Percentiles rank a stretch among this genome's conserved stretches.
These are phyloP conservation scores for Larix sibirica DNA, from an alignment of 83 land plant species.

Conservation along the genomic window DNA sequence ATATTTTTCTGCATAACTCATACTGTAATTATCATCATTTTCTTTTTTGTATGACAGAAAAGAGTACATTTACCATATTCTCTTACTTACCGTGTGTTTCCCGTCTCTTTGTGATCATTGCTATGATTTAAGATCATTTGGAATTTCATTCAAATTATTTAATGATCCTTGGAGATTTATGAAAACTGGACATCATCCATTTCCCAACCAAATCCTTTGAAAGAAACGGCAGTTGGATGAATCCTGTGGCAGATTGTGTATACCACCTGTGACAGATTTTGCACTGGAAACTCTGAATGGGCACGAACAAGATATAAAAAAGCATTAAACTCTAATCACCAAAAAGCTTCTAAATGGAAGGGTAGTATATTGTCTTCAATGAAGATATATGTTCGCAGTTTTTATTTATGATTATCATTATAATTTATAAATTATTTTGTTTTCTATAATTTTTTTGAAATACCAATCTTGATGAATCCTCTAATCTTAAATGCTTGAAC, in stretches of 20 bases:
- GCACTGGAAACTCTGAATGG: neutral
- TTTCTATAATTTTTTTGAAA: no score
- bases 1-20: no score
- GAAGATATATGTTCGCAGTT: no score
- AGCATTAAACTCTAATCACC: neutral
- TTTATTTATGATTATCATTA: no score
- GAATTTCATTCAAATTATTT: neutral
- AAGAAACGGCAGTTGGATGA: neutral
- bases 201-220: neutral
- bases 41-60: neutral
- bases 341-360: no score
- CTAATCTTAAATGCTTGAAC: no score
- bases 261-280: neutral
- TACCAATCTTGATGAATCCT: no score
- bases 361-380: no score
- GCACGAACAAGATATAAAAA: neutral
- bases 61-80: neutral
- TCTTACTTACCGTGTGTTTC: neutral
- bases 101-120: neutral
- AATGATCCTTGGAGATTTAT: neutral
- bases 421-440: no score
- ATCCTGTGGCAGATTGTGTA: neutral
- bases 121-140: neutral
- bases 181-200: neutral
- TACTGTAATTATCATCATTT: no score